Base-by-base conservation (phyloP, 768 basidiomycete species). In the Kockovaella imperatae region DNA sequence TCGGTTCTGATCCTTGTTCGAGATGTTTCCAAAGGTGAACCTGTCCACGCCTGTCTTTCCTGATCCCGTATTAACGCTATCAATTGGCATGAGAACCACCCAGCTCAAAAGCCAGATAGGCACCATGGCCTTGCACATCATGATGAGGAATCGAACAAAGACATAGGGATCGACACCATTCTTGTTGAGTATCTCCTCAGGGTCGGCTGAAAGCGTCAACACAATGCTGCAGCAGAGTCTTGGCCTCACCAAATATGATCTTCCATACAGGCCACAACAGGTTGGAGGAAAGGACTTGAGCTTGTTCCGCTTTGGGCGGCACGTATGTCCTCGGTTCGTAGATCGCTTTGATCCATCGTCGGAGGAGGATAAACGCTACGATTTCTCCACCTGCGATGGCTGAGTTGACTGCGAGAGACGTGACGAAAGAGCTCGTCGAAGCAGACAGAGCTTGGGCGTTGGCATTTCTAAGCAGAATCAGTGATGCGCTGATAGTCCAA, bases 81-180 rank as follows among this genome's bases (percentile, higher is more conserved):
- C 79, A 58, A 85, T 70, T 18, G 93, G 93, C 0, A 97, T 73
- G 26, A 97, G 79, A 49, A 95, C 75, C 42, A 74, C 65, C 91
- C 93, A 96, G 2, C 87, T 86, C 29, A 96, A 24, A 41, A 88
- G 53, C 91, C 88, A 99, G 62, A 95, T 87, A 20, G 95, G 91
- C 5, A 91, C 59, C 67, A 96, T 77, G 21, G 90, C 74, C 56
- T 82, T 79, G 42, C 81, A 68, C 80, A 95, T 84, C 77, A 96
- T 82, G 41, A 83, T 80, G 38, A 83, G 75, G 70, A 86, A 96
- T 45, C 88, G 84, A 36, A 95, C 83, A 59, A 86, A 99, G 64
- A 91, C 83, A 73, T 93, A 99, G 14, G 89, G 86, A 67, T 97
- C 93, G 23, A 67, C 64, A 2, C 68, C 67, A 42, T 59, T 68